Base-by-base conservation (phyloP, 768 basidiomycete genomes). In the Leccinum ochraceum region DNA sequence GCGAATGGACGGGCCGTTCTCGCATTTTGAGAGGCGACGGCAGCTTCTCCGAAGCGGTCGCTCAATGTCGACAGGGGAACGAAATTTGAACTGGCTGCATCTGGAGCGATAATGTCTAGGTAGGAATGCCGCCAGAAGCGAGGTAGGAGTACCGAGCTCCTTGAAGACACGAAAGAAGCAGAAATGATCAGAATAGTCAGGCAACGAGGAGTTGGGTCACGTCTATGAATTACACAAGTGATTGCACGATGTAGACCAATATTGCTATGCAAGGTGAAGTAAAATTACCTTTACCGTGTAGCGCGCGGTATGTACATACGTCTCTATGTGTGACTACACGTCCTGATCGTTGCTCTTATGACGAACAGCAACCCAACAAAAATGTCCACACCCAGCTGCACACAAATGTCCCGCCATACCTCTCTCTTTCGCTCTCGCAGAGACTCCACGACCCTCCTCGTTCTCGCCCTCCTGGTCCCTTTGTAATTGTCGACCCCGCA, bases 371-470 rank as follows among this genome's bases (percentile, higher is more conserved):
- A 82, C 83, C 90, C 90, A 92, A 65, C 91, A 94, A 64, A 81
- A 82, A 75, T 94, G 92, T 0, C 92, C 91, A 74, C 91, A 94
- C 4, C 91, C 92, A 48, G 89, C 83, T 14, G 89, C 88, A 74
- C 92, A 93, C 0, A 79, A 81, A 69, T 89, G 86, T 3, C 86
- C 90, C 13, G 66, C 57, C 53, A 75, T 53, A 8, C 51, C 55
- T 24, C 60, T 57, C 22, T 68, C 66, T 37, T 58, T 36, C 11
- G 8, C 16, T 6, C 34, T 49, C 34, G 50, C 66, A 6, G n/a
- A 57, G 9, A 6, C 17, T 49, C 63, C 42, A 22, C 54, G 49
- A 8, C 55, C 58, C 5, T 65, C 67, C n/a, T 64, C 69, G 6
- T 48, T 53, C 34, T 61, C 67, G 0, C 65, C 62, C 4, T 64